Percentiles rank a stretch among this genome's conserved stretches.
Conservation (phyloP, 176 grass and related monocot genomes). For the Cenchrus americanus region DNA sequence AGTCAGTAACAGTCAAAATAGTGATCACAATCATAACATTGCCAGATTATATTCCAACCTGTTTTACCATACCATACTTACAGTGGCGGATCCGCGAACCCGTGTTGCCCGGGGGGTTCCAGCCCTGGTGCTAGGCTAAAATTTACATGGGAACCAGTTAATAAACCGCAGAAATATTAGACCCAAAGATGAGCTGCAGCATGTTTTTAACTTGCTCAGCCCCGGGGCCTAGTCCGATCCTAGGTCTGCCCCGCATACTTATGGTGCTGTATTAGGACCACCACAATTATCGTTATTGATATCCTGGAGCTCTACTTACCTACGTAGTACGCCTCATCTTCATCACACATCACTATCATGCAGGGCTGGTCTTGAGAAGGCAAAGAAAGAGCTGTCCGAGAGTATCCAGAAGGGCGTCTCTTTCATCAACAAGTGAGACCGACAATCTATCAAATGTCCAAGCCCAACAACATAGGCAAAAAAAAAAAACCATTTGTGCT, state of each 20-base stretch:
- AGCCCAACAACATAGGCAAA: constrained; percentile 22
- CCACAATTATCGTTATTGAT: constrained; percentile 38
- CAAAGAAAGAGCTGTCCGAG: constrained; percentile 71
- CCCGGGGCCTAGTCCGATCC: too few species aligned
- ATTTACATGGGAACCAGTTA: too few species aligned
- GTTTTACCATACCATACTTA: not conserved
- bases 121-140: too few species aligned
- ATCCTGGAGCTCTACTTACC: constrained; percentile 4
- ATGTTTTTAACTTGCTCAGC: too few species aligned
- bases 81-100: too few species aligned
- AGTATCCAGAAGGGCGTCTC: constrained; percentile 88
- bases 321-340: too few species aligned
- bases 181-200: too few species aligned
- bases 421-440: constrained; percentile 68
- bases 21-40: not conserved
- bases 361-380: constrained; percentile 79
- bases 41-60: not conserved
- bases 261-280: not conserved
- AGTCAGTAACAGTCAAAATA: not conserved
- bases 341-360: constrained; percentile 23
- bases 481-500: constrained; percentile 9
- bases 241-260: not conserved
- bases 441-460: not conserved
- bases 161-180: too few species aligned
- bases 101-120: too few species aligned